Conservation (phyloP, 2,329 filamentous ascomycete genomes). For the Aspergillus uvarum region DNA sequence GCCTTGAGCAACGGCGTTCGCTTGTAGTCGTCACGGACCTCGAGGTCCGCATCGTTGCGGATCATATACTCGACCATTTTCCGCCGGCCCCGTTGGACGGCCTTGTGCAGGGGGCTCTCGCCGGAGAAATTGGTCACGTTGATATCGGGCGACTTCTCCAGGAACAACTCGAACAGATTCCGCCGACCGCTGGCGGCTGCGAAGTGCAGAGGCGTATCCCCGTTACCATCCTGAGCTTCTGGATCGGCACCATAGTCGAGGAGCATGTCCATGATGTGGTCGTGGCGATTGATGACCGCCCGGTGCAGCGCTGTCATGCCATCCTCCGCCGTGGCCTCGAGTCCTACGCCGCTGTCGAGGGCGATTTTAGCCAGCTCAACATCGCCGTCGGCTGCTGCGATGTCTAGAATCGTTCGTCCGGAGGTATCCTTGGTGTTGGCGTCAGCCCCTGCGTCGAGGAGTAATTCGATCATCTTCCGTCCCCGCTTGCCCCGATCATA, state of each 20-base stretch:
- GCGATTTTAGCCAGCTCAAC: conserved; percentile 15
- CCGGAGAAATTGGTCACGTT: conserved; percentile 26
- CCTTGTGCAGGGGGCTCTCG: conserved; percentile 31
- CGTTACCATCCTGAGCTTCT: conserved; percentile 25
- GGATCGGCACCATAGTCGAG: conserved; percentile 25
- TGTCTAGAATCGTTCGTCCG: conserved; percentile 22
- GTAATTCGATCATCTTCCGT: conserved; percentile 19
- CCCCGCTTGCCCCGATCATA: conserved; percentile 20
- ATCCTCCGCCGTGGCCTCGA: conserved; percentile 18
- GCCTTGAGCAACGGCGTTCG: conserved; percentile 24
- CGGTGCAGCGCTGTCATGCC: conserved; percentile 23
- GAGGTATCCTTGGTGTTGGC: conserved; percentile 21
- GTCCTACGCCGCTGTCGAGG: conserved; percentile 17
- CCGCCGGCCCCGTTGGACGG: conserved; percentile 27
- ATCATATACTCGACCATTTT: conserved; percentile 31
- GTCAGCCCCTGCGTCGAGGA: conserved; percentile 27
- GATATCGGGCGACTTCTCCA: conserved; percentile 27
- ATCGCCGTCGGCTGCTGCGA: conserved; percentile 20
- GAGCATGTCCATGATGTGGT: conserved; percentile 26
- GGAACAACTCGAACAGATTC: conserved; percentile 21
- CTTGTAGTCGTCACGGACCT: conserved; percentile 25
- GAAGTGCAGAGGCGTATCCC: conserved; percentile 27
- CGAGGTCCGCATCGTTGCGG: conserved; percentile 25
- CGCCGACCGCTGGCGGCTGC: conserved; percentile 20
- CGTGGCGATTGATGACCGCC: conserved; percentile 24